Evolutionary conservation across 805 yeast genomes (phyloP).

Genomic region (Teunomyces panamensis): DNA sequence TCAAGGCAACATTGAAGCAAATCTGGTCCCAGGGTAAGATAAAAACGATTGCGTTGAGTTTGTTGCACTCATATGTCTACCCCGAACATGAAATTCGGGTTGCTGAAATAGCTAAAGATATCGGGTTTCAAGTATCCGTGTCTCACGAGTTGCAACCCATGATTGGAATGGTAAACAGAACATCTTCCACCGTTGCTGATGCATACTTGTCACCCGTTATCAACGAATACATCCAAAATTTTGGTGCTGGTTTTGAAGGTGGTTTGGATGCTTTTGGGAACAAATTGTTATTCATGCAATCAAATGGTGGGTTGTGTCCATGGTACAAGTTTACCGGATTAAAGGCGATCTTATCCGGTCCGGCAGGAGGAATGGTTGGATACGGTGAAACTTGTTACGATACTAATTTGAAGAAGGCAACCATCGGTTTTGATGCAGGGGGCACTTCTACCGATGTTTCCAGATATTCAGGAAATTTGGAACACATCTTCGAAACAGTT

Average conservation of each 20-base stretch:
- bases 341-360: slow-evolving; percentile 87
- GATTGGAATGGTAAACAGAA: slow-evolving; percentile 42
- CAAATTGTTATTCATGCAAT: slow-evolving; percentile 84
- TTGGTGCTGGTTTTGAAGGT: slow-evolving; percentile 41
- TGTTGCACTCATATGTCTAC: slow-evolving; percentile 40
- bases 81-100: slow-evolving; percentile 37
- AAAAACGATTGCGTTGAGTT: slow-evolving; percentile 34
- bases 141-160: slow-evolving; percentile 42
- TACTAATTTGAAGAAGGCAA: slow-evolving; percentile 18
- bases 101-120: slow-evolving; percentile 31
- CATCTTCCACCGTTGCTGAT: slow-evolving; percentile 43
- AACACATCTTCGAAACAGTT: slow-evolving; percentile 44
- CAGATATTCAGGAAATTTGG: slow-evolving; percentile 37
- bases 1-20: slow-evolving; percentile 21
- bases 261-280: slow-evolving; percentile 44
- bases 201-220: slow-evolving; percentile 43
- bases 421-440: slow-evolving; percentile 44
- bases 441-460: slow-evolving; percentile 48
- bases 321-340: slow-evolving; percentile 83
- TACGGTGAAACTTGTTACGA: slow-evolving; percentile 79
- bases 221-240: slow-evolving; percentile 30
- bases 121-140: slow-evolving; percentile 40
- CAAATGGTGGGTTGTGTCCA: slow-evolving; percentile 92
- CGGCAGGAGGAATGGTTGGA: slow-evolving; percentile 98
- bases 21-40: slow-evolving; percentile 22